Evolutionary conservation across 176 grass and related monocot species (phyloP).

Genomic region (Aechmea fasciata): DNA sequence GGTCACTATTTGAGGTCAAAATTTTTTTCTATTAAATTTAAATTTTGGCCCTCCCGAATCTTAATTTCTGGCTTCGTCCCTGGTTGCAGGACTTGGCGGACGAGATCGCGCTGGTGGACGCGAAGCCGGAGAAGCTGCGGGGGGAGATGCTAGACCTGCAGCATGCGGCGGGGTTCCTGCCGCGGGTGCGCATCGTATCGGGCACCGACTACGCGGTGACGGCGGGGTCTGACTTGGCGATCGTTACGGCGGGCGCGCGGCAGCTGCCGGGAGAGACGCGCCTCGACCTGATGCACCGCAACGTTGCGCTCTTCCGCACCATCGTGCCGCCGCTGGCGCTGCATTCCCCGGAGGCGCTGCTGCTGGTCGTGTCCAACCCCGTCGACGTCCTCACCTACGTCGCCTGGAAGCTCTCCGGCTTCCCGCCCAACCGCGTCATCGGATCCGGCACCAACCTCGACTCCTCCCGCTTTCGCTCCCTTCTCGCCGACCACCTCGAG

Average conservation of each 20-base stretch:
- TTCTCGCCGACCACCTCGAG: conserved; percentile 64
- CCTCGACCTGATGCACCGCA: conserved; percentile 45
- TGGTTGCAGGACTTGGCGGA: conserved; percentile 39
- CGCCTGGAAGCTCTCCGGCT: conserved; percentile 62
- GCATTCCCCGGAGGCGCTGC: conserved; percentile 41
- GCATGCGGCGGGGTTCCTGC: conserved; percentile 87
- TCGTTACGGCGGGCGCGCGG: conserved; percentile 57
- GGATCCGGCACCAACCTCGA: conserved; percentile 71
- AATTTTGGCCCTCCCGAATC: too few species aligned
- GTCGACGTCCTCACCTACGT: conserved; percentile 66
- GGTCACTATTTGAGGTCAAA: too few species aligned
- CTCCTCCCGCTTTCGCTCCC: conserved; percentile 54
- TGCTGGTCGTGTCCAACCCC: conserved; percentile 69
- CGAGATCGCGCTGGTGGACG: conserved; percentile 91
- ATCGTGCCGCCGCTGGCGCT: conserved; percentile 49
- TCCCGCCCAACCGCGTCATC: conserved; percentile 42
- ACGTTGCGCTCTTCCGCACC: conserved; percentile 46
- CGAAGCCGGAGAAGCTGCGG: conserved; percentile 56
- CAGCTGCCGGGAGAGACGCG: conserved; percentile 56
- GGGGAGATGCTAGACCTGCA: conserved; percentile 98
- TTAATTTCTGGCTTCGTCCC: too few species aligned
- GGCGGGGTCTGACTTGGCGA: conserved; percentile 44
- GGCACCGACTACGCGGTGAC: conserved; percentile 45
- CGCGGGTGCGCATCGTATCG: conserved; percentile 48
- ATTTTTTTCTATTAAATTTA: too few species aligned